Conservation (phyloP, 352 stramenopile species). For the Globisporangium splendens region DNA sequence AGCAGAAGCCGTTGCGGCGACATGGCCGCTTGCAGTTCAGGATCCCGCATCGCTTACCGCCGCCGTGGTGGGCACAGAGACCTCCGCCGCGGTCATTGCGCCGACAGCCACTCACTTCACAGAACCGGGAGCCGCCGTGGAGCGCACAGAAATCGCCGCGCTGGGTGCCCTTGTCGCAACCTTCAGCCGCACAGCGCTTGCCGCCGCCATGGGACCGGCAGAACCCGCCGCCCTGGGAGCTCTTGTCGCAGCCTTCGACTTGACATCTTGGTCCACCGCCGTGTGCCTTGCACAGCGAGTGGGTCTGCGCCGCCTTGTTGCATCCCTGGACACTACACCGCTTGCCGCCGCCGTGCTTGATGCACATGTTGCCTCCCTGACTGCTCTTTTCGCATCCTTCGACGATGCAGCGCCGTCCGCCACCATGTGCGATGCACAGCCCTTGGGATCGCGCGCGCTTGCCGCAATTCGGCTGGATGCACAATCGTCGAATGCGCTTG, state of each 20-base stretch:
- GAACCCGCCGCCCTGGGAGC: constrained; percentile 75
- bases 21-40: constrained; percentile 70
- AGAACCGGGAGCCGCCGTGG: constrained; percentile 82
- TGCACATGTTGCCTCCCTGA: constrained; percentile 81
- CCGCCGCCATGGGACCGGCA: constrained; percentile 84
- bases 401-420: constrained; percentile 69
- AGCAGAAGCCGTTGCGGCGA: constrained; percentile 80
- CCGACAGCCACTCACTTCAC: constrained; percentile 75
- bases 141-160: constrained; percentile 82
- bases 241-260: constrained; percentile 54
- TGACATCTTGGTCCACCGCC: constrained; percentile 80
- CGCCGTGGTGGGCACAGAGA: constrained; percentile 70
- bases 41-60: constrained; percentile 75
- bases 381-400: constrained; percentile 80
- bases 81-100: constrained; percentile 83
- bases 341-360: constrained; percentile 82
- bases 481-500: constrained; percentile 15
- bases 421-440: constrained; percentile 82
- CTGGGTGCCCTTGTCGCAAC: constrained; percentile 86
- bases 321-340: constrained; percentile 74
- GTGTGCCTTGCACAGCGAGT: constrained; percentile 84
- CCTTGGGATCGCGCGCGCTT: constrained; percentile 85
- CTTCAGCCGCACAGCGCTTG: constrained; percentile 81
- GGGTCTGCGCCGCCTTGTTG: constrained; percentile 77
- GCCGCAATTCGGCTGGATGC: constrained; percentile 46